phyloP scores from a whole-genome alignment of 179 eudicot species.

The Beta corolliflora region DNA sequence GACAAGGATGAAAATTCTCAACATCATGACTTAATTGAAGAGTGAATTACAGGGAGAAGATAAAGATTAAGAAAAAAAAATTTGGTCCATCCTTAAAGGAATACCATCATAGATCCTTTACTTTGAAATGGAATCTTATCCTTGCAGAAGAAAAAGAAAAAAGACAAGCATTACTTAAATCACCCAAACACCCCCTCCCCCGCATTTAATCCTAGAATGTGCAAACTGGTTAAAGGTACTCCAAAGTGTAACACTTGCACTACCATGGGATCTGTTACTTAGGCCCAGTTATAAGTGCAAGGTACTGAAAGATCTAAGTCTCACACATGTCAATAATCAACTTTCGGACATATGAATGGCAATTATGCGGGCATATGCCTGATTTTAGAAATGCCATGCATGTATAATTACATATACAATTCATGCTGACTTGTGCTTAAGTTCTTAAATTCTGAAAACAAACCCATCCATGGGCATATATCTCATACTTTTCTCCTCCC shows the following conservation, averaged over 20 bases:
- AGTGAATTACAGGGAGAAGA: no score
- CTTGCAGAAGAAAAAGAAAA: not conserved
- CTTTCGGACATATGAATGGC: not conserved
- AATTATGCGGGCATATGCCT: not conserved
- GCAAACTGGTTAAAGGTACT: not conserved
- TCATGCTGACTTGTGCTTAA: not conserved
- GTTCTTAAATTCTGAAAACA: not conserved
- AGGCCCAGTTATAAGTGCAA: not conserved
- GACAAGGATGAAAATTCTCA: conserved; percentile 13
- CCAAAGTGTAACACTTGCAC: not conserved
- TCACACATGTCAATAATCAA: not conserved
- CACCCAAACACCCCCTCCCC: not conserved
- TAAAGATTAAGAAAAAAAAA: no score
- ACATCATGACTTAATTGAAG: not conserved
- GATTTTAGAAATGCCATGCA: not conserved
- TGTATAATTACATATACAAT: not conserved
- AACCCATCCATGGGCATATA: not conserved
- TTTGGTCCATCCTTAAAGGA: no score
- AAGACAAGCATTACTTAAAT: not conserved
- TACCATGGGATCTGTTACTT: not conserved
- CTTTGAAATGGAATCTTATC: not conserved
- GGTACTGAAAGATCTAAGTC: no score
- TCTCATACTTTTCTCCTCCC: not conserved
- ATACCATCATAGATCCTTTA: not conserved
- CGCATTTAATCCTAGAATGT: not conserved